Percentiles rank a stretch among this genome's conserved stretches.
These are phyloP conservation scores for Mycena crocata DNA, from an alignment of 768 basidiomycete genomes.

Conservation along the genomic window DNA sequence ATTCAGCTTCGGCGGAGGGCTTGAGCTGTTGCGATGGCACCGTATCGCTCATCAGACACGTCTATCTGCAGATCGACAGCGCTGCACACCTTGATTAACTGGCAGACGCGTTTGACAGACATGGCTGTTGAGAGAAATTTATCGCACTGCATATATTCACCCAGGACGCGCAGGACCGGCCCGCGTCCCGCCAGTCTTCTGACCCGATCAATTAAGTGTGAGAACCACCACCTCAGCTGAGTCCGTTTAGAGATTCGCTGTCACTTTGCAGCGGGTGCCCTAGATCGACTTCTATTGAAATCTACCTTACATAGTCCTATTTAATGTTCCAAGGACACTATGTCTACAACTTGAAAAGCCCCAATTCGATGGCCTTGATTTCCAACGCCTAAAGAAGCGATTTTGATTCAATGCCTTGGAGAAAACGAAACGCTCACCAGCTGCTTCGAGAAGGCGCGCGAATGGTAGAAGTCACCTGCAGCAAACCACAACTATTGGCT, in stretches of 20 bases:
- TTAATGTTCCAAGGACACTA: background rate
- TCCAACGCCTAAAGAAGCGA: slow-evolving; percentile 43
- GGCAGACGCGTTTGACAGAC: slow-evolving; percentile 69
- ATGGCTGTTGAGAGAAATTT: slow-evolving; percentile 15
- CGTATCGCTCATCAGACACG: background rate
- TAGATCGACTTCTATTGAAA: background rate
- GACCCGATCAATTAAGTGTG: slow-evolving; percentile 1
- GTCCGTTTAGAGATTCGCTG: too few species aligned
- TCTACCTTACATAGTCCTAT: background rate
- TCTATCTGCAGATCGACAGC: background rate
- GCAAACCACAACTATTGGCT: slow-evolving; percentile 52
- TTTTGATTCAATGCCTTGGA: background rate
- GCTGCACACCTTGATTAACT: slow-evolving; percentile 71
- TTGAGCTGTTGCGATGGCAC: slow-evolving; percentile 58
- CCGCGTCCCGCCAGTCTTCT: slow-evolving; percentile 13
- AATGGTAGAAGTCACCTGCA: slow-evolving; percentile 48
- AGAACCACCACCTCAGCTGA: too few species aligned
- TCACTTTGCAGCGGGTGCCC: slow-evolving; percentile 32
- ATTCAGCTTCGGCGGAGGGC: slow-evolving; percentile 61
- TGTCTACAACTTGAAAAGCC: background rate
- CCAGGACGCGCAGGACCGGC: background rate
- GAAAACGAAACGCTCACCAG: slow-evolving; percentile 40
- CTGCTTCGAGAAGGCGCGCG: slow-evolving; percentile 50
- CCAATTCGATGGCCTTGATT: slow-evolving; percentile 46
- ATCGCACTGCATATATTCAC: background rate